These are phyloP conservation scores for Penicillium egyptiacum DNA, from an alignment of 495 filamentous ascomycete genomes.

Conservation along the genomic window DNA sequence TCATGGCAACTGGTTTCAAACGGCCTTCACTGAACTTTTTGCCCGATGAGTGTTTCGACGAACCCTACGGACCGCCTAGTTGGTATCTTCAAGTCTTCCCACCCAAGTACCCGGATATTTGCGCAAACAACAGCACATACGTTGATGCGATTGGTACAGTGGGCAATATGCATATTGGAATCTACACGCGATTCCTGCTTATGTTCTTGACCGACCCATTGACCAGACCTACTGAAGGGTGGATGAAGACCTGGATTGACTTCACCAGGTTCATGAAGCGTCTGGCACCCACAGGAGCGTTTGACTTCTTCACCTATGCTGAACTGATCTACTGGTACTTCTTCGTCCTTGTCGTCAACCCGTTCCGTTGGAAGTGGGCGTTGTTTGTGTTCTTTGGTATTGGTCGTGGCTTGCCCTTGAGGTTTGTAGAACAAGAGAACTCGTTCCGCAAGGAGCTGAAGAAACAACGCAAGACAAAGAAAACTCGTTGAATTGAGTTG, in stretches of 20 bases:
- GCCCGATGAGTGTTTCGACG: conserved; percentile 65
- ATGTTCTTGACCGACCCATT: conserved; percentile 84
- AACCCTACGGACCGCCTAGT: conserved; percentile 74
- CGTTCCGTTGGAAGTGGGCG: conserved; percentile 75
- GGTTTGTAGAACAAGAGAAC: conserved; percentile 66
- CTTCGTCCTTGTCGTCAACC: conserved; percentile 75
- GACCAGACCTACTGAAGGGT: conserved; percentile 63
- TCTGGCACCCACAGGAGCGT: conserved; percentile 65
- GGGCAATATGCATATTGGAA: conserved; percentile 85
- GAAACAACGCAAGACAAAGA: conserved; percentile 27
- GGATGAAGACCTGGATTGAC: conserved; percentile 86
- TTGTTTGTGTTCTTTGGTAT: conserved; percentile 79
- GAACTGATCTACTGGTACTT: conserved; percentile 84
- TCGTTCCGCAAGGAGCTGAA: conserved; percentile 33
- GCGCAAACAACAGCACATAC: conserved; percentile 82
- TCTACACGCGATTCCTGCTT: conserved; percentile 80
- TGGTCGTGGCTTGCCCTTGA: conserved; percentile 62
- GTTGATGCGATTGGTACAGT: conserved; percentile 76
- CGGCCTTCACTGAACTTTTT: conserved; percentile 72
- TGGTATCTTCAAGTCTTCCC: conserved; percentile 90
- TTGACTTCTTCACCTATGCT: conserved; percentile 86
- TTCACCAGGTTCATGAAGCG: conserved; percentile 75
- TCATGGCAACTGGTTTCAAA: conserved; percentile 81
- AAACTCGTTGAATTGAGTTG: background rate
- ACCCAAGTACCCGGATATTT: conserved; percentile 57